Evolutionary conservation across 345 rosid species (phyloP).

Genomic region (Gossypium anomalum): DNA sequence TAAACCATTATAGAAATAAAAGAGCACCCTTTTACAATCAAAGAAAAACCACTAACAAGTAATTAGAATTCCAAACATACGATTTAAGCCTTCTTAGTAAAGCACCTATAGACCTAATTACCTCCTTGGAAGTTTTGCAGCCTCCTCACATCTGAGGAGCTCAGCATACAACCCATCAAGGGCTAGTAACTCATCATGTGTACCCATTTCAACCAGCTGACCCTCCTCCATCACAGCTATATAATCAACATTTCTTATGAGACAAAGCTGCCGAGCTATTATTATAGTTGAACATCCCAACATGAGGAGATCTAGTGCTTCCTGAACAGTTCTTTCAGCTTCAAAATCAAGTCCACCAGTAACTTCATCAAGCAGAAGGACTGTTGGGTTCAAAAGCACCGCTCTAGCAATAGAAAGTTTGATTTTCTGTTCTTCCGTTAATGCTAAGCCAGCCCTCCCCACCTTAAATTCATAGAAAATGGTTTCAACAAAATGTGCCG

Average conservation of each 20-base stretch:
- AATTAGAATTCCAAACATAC: slow-evolving; percentile 14
- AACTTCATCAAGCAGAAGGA: slow-evolving; percentile 96
- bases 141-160: slow-evolving; percentile 94
- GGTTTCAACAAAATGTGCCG: slow-evolving; percentile 2
- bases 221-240: slow-evolving; percentile 99
- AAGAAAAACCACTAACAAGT: slow-evolving; percentile 12
- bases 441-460: slow-evolving; percentile 80
- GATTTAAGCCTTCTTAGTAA: slow-evolving; percentile 4
- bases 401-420: slow-evolving; percentile 97
- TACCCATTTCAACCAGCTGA: slow-evolving; percentile 96
- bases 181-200: slow-evolving; percentile 79
- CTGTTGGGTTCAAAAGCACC: slow-evolving; percentile 78
- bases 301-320: slow-evolving; percentile 92
- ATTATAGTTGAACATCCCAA: slow-evolving; percentile 96
- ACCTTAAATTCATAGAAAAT: slow-evolving; percentile 48
- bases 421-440: slow-evolving; percentile 94
- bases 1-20: neutral
- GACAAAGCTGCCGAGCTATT: slow-evolving; percentile 88
- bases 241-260: slow-evolving; percentile 90
- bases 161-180: slow-evolving; percentile 82
- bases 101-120: slow-evolving; percentile 26
- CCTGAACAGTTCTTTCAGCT: slow-evolving; percentile 96
- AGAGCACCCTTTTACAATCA: neutral
- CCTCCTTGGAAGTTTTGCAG: slow-evolving; percentile 95
- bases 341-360: slow-evolving; percentile 98